Conservation (phyloP, 257 asterid genomes). For the Fraxinus quadrangulata region DNA sequence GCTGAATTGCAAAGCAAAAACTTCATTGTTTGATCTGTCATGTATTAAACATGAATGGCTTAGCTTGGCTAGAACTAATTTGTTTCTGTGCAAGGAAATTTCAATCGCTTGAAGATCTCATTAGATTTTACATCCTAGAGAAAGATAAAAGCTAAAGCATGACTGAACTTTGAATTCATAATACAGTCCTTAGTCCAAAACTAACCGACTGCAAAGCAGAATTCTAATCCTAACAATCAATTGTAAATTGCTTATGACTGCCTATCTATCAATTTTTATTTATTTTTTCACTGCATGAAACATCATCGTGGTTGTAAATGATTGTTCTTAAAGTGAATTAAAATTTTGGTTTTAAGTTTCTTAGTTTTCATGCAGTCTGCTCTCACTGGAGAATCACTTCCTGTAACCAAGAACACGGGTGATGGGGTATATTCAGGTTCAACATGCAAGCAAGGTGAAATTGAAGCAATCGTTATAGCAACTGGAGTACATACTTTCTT, state of each 20-base stretch:
- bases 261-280: background rate
- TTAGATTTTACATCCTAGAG: background rate
- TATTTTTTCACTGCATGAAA: background rate
- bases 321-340: conserved; percentile 1
- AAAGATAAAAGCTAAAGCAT: background rate
- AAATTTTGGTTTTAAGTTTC: background rate
- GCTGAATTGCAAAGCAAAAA: background rate
- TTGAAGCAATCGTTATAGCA: conserved; percentile 50
- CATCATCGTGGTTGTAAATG: background rate
- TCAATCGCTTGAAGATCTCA: background rate
- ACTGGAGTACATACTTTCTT: conserved; percentile 62
- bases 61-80: background rate
- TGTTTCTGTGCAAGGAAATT: background rate
- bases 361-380: conserved; percentile 39
- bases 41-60: background rate
- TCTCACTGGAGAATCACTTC: conserved; percentile 53
- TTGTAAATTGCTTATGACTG: background rate
- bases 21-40: background rate
- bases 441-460: conserved; percentile 58
- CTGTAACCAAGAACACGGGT: conserved; percentile 51
- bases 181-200: background rate
- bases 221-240: background rate
- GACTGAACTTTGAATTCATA: background rate
- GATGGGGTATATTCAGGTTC: conserved; percentile 53
- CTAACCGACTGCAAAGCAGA: background rate